phyloP scores from a whole-genome alignment of 306 rosid species.

The Prunus davidiana region DNA sequence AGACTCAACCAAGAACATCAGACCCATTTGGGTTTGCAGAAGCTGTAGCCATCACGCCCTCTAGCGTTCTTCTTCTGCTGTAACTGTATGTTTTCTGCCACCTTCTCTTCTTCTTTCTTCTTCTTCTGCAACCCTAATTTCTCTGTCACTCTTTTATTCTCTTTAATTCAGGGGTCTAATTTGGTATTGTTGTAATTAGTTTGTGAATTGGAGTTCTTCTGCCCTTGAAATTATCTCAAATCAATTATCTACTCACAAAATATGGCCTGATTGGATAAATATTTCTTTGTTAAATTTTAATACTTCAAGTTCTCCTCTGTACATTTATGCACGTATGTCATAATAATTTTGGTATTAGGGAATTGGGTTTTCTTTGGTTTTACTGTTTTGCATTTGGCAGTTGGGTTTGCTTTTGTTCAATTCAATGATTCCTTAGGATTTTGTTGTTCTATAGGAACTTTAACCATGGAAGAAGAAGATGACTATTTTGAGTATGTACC shows the following conservation, averaged over 20 bases:
- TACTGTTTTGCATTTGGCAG: not conserved
- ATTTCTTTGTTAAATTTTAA: not conserved
- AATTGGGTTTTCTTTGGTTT: not conserved
- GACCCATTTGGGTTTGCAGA: not conserved
- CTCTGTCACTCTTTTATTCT: not conserved
- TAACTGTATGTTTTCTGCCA: not conserved
- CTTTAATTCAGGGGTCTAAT: not conserved
- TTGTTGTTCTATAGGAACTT: not conserved
- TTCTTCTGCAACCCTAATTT: not conserved
- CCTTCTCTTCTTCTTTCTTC: not conserved
- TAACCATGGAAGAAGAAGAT: constrained; percentile 66
- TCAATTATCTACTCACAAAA: not conserved
- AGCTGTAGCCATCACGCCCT: not conserved
- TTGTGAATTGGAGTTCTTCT: not conserved
- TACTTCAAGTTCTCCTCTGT: not conserved
- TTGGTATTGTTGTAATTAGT: not conserved
- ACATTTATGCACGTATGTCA: not conserved
- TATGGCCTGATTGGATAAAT: not conserved
- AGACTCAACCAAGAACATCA: not conserved
- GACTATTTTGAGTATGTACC: constrained; percentile 82
- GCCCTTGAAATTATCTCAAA: not conserved
- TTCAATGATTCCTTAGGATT: not conserved
- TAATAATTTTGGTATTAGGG: not conserved
- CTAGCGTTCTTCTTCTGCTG: not conserved
- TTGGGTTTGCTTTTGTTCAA: not conserved